phyloP scores from a whole-genome alignment of 768 basidiomycete genomes.

The Tylopilus sp. region DNA sequence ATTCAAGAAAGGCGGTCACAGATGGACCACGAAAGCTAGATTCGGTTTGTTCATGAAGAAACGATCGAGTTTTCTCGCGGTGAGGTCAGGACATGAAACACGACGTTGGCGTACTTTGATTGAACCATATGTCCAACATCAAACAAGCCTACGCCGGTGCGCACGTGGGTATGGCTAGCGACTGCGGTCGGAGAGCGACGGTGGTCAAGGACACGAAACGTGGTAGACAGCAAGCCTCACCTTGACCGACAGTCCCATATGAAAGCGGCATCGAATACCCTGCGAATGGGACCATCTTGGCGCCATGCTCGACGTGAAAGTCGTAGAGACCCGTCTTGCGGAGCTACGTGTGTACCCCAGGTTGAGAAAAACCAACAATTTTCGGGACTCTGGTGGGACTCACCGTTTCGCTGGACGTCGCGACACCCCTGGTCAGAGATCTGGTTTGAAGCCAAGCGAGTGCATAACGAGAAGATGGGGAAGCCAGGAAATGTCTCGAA shows the following conservation, averaged over 20 bases:
- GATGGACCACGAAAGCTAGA: slow-evolving; percentile 77
- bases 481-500: background rate
- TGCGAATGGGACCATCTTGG: slow-evolving; percentile 96
- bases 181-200: slow-evolving; percentile 44
- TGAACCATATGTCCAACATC: slow-evolving; percentile 99
- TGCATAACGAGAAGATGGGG: background rate
- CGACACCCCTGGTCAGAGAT: slow-evolving; percentile 10
- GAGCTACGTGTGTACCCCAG: slow-evolving; percentile 32
- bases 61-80: background rate
- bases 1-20: slow-evolving; percentile 78
- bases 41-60: background rate
- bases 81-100: background rate
- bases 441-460: background rate
- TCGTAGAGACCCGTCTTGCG: slow-evolving; percentile 79
- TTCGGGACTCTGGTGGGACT: background rate
- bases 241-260: slow-evolving; percentile 81
- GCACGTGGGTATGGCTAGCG: slow-evolving; percentile 86
- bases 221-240: slow-evolving; percentile 31
- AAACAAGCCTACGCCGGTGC: slow-evolving; percentile 80
- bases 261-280: slow-evolving; percentile 92
- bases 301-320: slow-evolving; percentile 78
- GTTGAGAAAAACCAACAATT: background rate
- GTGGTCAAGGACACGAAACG: slow-evolving; percentile 13
- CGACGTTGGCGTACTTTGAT: slow-evolving; percentile 54
- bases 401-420: slow-evolving; percentile 20